Conservation (phyloP, 2,329 filamentous ascomycete genomes). For the Ascomycota sp. region DNA sequence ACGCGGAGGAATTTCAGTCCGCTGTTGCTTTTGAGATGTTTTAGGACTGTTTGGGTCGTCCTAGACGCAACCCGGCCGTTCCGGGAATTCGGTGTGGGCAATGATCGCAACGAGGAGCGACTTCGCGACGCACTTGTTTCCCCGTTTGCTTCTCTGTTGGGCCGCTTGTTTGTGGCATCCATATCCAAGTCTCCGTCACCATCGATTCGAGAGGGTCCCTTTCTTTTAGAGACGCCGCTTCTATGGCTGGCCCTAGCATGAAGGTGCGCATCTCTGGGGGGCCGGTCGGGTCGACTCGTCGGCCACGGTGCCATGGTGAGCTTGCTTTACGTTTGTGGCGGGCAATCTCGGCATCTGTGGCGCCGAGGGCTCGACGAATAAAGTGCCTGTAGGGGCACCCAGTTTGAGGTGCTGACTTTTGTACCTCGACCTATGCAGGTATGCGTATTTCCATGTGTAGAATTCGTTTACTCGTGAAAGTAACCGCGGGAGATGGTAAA, state of each 20-base stretch:
- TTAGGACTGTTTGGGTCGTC: slow-evolving; percentile 22
- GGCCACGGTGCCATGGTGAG: slow-evolving; percentile 15
- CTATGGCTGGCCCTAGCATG: slow-evolving; percentile 15
- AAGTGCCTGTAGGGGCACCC: no score
- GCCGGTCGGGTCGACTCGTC: slow-evolving; percentile 10
- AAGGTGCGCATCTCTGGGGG: slow-evolving; percentile 10
- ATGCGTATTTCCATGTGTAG: no score
- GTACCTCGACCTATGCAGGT: no score
- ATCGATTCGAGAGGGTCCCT: slow-evolving; percentile 20
- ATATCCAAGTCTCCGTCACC: slow-evolving; percentile 41
- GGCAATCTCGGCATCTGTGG: no score
- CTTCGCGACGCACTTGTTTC: slow-evolving; percentile 10
- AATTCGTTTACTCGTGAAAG: no score
- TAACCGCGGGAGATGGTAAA: no score
- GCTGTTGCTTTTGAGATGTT: slow-evolving; percentile 18
- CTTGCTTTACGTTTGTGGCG: neutral
- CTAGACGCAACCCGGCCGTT: slow-evolving; percentile 13
- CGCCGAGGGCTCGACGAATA: no score
- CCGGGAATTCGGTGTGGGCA: slow-evolving; percentile 3
- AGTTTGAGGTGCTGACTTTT: no score
- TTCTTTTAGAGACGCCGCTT: slow-evolving; percentile 32
- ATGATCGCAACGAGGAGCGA: slow-evolving; percentile 6
- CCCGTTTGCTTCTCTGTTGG: slow-evolving; percentile 10
- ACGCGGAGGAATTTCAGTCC: slow-evolving; percentile 24
- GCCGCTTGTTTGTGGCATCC: slow-evolving; percentile 19